phyloP scores from a whole-genome alignment of 78 protist genomes.

The Diacronema lutheri region DNA sequence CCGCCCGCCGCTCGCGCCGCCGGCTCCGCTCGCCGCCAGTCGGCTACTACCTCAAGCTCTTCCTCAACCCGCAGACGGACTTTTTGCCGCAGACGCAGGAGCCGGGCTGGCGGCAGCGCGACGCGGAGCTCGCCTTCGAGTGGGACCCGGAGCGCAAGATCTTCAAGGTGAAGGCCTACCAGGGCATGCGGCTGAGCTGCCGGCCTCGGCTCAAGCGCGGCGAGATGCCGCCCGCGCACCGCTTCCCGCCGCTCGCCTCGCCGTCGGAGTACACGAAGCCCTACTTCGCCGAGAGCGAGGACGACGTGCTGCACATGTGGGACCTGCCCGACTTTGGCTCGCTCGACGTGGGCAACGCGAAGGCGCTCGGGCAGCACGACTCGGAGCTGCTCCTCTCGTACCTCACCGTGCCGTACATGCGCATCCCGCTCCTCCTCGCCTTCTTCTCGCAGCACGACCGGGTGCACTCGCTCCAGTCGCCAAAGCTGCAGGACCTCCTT shows the following conservation, averaged over 20 bases:
- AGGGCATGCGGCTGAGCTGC: background rate
- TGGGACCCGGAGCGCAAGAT: background rate
- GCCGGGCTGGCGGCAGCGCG: background rate
- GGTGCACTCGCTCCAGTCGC: background rate
- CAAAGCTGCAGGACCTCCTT: background rate
- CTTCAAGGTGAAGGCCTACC: background rate
- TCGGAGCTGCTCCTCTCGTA: slow-evolving; percentile 43
- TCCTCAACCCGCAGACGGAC: slow-evolving; percentile 22
- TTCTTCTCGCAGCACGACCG: slow-evolving; percentile 36
- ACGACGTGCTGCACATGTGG: slow-evolving; percentile 51
- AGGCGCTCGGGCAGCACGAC: slow-evolving; percentile 32
- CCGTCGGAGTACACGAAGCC: background rate
- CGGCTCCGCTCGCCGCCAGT: no score
- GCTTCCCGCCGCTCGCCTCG: background rate
- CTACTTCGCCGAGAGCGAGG: slow-evolving; percentile 21
- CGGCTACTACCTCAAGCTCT: slow-evolving; percentile 26
- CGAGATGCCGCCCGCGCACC: background rate
- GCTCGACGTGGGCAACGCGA: background rate
- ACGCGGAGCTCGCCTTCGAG: background rate
- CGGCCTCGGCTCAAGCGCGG: background rate
- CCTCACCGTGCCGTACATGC: slow-evolving; percentile 51
- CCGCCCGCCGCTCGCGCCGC: no score
- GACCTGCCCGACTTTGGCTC: slow-evolving; percentile 32
- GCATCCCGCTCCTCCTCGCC: slow-evolving; percentile 40
- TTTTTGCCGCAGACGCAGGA: slow-evolving; percentile 3